A percentile compares a stretch with the other conserved stretches of the same genome.
Evolutionary conservation across 164 flowering plant species (phyloP).

Genomic region (Hamamelis virginiana): DNA sequence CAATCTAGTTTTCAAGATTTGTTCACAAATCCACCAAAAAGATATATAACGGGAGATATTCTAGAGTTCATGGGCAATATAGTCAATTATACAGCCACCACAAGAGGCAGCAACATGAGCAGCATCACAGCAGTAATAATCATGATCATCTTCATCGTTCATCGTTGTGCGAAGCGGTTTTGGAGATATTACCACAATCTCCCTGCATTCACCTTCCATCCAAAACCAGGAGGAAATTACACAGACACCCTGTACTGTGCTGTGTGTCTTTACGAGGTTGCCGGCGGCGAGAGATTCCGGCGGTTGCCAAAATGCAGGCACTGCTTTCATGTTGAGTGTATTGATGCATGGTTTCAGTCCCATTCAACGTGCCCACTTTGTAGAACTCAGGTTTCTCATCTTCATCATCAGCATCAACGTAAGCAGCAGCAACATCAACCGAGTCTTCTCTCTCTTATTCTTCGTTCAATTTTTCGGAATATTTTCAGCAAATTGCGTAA

Average conservation of each 20-base stretch:
- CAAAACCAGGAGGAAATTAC: background rate
- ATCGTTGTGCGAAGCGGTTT: background rate
- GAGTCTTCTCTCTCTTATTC: background rate
- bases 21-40: no score
- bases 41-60: no score
- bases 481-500: no score
- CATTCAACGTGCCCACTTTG: constrained; percentile 36
- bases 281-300: constrained; percentile 21
- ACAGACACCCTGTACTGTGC: constrained; percentile 13
- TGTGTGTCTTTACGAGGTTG: constrained; percentile 26
- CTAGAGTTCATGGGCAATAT: no score
- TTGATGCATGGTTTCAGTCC: constrained; percentile 26
- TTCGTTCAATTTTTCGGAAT: constrained; percentile 1
- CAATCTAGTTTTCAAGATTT: no score
- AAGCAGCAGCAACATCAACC: background rate
- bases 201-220: background rate
- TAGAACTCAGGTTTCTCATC: constrained; percentile 13
- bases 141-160: background rate
- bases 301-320: constrained; percentile 31
- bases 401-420: background rate
- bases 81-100: background rate
- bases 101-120: background rate
- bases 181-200: no score
- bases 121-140: constrained; percentile 1
- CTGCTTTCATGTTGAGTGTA: constrained; percentile 34